Conservation (phyloP, 2,329 filamentous ascomycete genomes). For the Alternaria brassicicola region DNA sequence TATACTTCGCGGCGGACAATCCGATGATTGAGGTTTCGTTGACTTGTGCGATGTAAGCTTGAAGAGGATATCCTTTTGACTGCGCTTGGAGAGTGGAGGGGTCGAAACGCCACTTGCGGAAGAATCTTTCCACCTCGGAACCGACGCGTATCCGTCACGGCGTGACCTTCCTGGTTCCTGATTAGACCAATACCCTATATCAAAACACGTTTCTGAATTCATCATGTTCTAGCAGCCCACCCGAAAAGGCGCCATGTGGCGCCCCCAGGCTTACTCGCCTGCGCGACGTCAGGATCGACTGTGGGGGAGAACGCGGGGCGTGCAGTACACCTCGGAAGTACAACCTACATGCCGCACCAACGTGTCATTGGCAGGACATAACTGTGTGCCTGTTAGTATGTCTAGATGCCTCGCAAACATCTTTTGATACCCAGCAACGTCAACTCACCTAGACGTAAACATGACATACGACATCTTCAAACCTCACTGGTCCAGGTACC, state of each 20-base stretch:
- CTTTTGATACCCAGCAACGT: not conserved
- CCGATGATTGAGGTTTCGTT: not conserved
- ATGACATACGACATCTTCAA: slow-evolving; percentile 36
- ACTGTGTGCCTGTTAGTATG: not conserved
- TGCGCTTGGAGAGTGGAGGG: not conserved
- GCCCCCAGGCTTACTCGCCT: not conserved
- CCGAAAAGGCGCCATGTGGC: not conserved
- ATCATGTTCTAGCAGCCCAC: not conserved
- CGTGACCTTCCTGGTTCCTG: not conserved
- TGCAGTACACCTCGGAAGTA: not conserved
- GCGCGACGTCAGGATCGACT: not conserved
- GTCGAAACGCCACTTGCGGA: not conserved
- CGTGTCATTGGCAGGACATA: not conserved
- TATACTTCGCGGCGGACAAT: not conserved
- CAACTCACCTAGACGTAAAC: not conserved
- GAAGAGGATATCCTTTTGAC: not conserved
- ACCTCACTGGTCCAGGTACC: slow-evolving; percentile 34
- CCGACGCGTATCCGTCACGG: not conserved
- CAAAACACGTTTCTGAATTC: not conserved
- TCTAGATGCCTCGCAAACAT: not conserved
- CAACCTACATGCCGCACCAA: not conserved
- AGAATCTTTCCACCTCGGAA: not conserved
- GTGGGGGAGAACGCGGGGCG: slow-evolving; percentile 4
- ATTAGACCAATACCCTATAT: not conserved
- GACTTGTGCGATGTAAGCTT: not conserved